Base-by-base conservation (phyloP, 805 yeast species). In the Candida railenensis region DNA sequence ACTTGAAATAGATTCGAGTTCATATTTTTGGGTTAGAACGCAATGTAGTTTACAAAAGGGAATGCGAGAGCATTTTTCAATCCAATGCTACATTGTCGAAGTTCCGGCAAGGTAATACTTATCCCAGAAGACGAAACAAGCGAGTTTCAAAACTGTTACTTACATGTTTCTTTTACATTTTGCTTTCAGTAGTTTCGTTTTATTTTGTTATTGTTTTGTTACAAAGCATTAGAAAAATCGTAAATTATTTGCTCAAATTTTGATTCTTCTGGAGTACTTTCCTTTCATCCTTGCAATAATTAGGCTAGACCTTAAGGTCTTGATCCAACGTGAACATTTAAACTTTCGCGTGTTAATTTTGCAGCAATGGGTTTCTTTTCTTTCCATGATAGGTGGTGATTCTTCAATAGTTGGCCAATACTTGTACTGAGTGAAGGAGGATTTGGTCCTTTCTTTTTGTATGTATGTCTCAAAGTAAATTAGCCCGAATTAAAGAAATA, bases 161-260 rank as follows among this genome's bases (percentile, higher is more conserved):
- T 36, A 18, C 37, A n/a, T 34, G 15, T 34, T 15, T 34, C 7
- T 34, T 15, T 14, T 11, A 7, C 15, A 7, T 20, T 36, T 36
- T 36, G 39, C 39, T 36, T 36, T 36, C 14, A 36, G 39, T 36
- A 36, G 19, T 36, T 36, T 36, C 39, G 39, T 36, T 36, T 36
- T 11, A 11, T 15, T 33, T 4, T 7, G 7, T 33, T 15, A 7
- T 15, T 15, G 36, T 15, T 28, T 28, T 28, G 8, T 28, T 28
- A 15, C 5, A 14, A 15, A 15, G 36, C 18, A 15, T 14, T 33
- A 33, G 36, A 20, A 9, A 36, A 36, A 36, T 18, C 39, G 39
- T 18, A 36, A 36, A 20, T 36, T 36, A 18, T 12, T 36, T 19
- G 39, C 19, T 20, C 39, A 36, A 16, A 36, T 4, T 12, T 36